Percentiles rank a stretch among this genome's conserved stretches.
phyloP scores from a whole-genome alignment of 2,329 filamentous ascomycete species.

The Tolypocladium ovalisporum region DNA sequence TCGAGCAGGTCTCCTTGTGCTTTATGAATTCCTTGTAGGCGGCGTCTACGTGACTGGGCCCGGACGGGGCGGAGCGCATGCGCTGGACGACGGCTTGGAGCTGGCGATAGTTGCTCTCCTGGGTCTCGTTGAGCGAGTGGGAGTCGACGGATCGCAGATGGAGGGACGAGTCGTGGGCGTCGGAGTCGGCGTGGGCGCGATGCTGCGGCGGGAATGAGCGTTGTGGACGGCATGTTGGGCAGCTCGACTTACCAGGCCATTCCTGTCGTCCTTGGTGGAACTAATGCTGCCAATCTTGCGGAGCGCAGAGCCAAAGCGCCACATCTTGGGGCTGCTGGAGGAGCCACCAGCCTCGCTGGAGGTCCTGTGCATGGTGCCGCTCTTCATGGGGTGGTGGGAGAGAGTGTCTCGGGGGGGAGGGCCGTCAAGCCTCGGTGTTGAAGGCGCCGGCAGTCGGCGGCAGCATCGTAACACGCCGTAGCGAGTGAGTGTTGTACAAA shows the following conservation, averaged over 20 bases:
- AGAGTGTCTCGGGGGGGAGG: background rate
- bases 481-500: background rate
- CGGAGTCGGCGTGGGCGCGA: slow-evolving; percentile 7
- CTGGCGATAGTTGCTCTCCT: slow-evolving; percentile 22
- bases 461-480: background rate
- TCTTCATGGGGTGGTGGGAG: slow-evolving; percentile 9
- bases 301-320: slow-evolving; percentile 11
- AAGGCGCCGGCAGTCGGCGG: background rate
- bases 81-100: slow-evolving; percentile 23
- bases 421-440: background rate
- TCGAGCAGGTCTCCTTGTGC: slow-evolving; percentile 26
- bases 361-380: slow-evolving; percentile 14
- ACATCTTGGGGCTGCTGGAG: slow-evolving; percentile 8
- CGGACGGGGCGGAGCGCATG: slow-evolving; percentile 20
- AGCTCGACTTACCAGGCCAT: slow-evolving; percentile 5
- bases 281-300: slow-evolving; percentile 10
- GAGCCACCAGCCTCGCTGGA: slow-evolving; percentile 15
- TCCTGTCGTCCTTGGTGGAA: slow-evolving; percentile 9
- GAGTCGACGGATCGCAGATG: slow-evolving; percentile 12
- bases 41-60: slow-evolving; percentile 27
- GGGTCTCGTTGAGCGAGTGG: slow-evolving; percentile 14
- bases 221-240: background rate
- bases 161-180: slow-evolving; percentile 16
- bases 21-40: slow-evolving; percentile 33
- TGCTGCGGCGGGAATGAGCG: background rate